These are phyloP conservation scores for Phaeosphaeriaceae sp. DNA, from an alignment of 2,329 filamentous ascomycete genomes.

Conservation along the genomic window DNA sequence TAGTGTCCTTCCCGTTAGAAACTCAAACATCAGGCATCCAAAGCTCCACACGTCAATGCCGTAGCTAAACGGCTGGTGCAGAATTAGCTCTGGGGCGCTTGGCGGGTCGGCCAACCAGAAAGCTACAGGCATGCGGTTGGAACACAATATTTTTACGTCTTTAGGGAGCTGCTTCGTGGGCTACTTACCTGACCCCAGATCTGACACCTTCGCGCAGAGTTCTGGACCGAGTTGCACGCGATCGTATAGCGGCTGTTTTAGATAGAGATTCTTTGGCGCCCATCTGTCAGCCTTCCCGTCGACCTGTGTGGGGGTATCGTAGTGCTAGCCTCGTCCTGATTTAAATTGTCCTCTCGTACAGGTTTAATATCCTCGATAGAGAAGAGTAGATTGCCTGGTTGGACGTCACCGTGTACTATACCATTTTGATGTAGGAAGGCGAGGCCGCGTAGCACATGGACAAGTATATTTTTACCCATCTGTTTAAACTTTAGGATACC, in stretches of 20 bases:
- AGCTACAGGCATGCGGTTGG: constrained; percentile 7
- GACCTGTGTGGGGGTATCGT: constrained; percentile 25
- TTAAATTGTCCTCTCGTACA: constrained; percentile 20
- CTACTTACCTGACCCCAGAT: constrained; percentile 33
- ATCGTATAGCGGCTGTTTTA: constrained; percentile 34
- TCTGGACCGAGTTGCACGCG: constrained; percentile 25
- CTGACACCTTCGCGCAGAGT: constrained; percentile 38
- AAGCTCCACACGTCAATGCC: constrained; percentile 46
- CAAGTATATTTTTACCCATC: constrained; percentile 41
- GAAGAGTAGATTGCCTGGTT: constrained; percentile 50
- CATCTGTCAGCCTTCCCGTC: constrained; percentile 36
- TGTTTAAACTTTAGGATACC: constrained; percentile 21
- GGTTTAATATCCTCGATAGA: constrained; percentile 35
- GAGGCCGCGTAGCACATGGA: constrained; percentile 49
- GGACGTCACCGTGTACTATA: constrained; percentile 52
- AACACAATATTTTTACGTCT: background rate
- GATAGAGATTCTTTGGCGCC: constrained; percentile 36
- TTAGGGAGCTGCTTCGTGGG: background rate
- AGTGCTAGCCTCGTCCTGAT: constrained; percentile 25
- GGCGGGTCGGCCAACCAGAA: constrained; percentile 34
- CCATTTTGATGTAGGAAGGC: constrained; percentile 48
- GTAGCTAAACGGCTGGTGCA: constrained; percentile 36
- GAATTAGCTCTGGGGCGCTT: constrained; percentile 39
- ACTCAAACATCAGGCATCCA: constrained; percentile 41
- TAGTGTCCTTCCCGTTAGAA: constrained; percentile 31